Percentiles rank a stretch among this genome's conserved stretches.
Evolutionary conservation across 495 filamentous ascomycete species (phyloP).

Genomic region (Astrothelium macrocarpum): DNA sequence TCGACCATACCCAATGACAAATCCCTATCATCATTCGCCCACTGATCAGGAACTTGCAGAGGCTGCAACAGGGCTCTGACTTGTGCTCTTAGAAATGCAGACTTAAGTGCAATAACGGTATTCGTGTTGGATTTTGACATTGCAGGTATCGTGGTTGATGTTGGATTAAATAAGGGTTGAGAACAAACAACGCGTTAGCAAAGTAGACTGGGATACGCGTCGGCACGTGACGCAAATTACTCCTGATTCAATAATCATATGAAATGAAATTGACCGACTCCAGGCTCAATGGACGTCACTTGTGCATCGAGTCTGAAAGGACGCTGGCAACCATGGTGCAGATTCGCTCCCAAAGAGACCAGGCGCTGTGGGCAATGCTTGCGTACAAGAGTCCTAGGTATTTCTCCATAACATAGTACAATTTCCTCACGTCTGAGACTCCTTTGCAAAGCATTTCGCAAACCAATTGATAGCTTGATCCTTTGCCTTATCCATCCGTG

Average conservation of each 20-base stretch:
- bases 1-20: slow-evolving; percentile 13
- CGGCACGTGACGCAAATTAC: not conserved
- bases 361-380: no score
- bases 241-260: no score
- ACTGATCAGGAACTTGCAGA: slow-evolving; percentile 14
- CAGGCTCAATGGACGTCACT: no score
- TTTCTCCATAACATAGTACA: not conserved
- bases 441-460: slow-evolving; percentile 26
- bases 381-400: not conserved
- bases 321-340: no score
- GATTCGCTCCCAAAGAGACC: no score
- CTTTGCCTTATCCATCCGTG: slow-evolving; percentile 38
- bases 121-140: not conserved
- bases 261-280: not conserved
- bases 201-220: no score
- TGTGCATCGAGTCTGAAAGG: no score
- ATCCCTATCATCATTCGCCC: slow-evolving; percentile 11
- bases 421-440: not conserved
- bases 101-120: slow-evolving; percentile 21
- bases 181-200: not conserved
- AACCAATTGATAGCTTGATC: slow-evolving; percentile 52
- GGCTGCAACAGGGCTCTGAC: slow-evolving; percentile 21
- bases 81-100: slow-evolving; percentile 20
- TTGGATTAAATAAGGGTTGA: not conserved
- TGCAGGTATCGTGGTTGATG: not conserved